These are phyloP conservation scores for Aegle marmelos DNA, from an alignment of 345 rosid genomes.

Conservation along the genomic window DNA sequence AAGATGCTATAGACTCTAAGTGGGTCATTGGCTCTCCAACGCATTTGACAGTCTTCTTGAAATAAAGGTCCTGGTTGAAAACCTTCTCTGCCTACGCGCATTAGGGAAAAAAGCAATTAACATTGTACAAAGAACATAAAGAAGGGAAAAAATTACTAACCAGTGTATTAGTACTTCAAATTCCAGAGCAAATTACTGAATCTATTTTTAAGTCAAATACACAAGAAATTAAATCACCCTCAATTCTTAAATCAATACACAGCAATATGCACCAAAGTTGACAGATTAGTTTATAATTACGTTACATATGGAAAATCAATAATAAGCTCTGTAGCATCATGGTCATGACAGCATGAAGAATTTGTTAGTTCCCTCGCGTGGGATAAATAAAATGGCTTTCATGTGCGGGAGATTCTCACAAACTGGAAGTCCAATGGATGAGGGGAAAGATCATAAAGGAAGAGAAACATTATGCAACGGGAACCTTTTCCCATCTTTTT, in stretches of 20 bases:
- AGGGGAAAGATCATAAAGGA: neutral
- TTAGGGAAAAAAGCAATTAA: neutral
- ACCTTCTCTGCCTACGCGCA: slow-evolving; percentile 85
- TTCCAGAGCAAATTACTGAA: neutral
- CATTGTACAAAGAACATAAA: neutral
- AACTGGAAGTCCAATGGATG: neutral
- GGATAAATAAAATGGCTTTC: neutral
- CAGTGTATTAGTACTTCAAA: neutral
- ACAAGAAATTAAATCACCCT: neutral
- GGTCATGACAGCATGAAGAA: neutral
- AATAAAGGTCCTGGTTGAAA: slow-evolving; percentile 88
- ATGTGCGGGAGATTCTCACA: neutral
- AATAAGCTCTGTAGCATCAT: neutral
- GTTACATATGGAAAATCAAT: neutral
- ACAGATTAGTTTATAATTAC: neutral
- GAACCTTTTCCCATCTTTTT: neutral
- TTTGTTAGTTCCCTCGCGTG: neutral
- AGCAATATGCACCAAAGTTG: neutral
- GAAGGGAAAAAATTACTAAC: neutral
- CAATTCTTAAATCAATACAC: neutral
- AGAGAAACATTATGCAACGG: neutral
- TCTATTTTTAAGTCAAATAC: neutral
- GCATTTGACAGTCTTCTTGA: slow-evolving; percentile 87
- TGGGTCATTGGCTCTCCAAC: slow-evolving; percentile 98
- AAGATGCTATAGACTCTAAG: slow-evolving; percentile 95